These are phyloP conservation scores for Aspergillus ostianus DNA, from an alignment of 495 filamentous ascomycete genomes.

Conservation along the genomic window DNA sequence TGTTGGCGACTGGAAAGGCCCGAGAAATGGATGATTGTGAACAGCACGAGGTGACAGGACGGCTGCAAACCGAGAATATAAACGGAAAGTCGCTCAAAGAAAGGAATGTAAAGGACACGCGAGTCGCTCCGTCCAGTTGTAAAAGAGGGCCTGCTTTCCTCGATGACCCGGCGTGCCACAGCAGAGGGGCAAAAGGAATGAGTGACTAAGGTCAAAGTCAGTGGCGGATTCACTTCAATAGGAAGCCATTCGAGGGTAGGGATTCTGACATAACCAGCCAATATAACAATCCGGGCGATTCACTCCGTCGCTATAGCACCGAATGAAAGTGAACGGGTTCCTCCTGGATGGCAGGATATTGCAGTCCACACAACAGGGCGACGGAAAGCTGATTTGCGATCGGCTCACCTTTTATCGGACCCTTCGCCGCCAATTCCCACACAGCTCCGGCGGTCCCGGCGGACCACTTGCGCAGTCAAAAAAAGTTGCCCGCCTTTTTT, in stretches of 20 bases:
- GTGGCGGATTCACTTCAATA: background rate
- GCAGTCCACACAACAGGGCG: slow-evolving; percentile 13
- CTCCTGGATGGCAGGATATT: slow-evolving; percentile 15
- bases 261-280: slow-evolving; percentile 4
- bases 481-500: slow-evolving; percentile 41
- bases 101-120: slow-evolving; percentile 34
- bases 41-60: background rate
- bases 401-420: slow-evolving; percentile 24
- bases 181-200: slow-evolving; percentile 27
- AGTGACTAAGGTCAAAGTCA: slow-evolving; percentile 8
- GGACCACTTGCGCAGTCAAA: slow-evolving; percentile 39
- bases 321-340: slow-evolving; percentile 10
- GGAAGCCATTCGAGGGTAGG: background rate
- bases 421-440: slow-evolving; percentile 32
- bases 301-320: slow-evolving; percentile 12
- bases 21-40: background rate
- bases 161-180: slow-evolving; percentile 21
- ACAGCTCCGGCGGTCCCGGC: slow-evolving; percentile 32
- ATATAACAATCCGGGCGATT: background rate
- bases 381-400: slow-evolving; percentile 22
- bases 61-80: slow-evolving; percentile 3
- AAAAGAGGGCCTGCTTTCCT: slow-evolving; percentile 10
- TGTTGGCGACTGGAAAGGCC: background rate
- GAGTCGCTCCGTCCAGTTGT: slow-evolving; percentile 19
- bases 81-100: background rate